A percentile compares a stretch with the other conserved stretches of the same genome.
phyloP scores from a whole-genome alignment of 257 asterid genomes.

The Echites panduratus region DNA sequence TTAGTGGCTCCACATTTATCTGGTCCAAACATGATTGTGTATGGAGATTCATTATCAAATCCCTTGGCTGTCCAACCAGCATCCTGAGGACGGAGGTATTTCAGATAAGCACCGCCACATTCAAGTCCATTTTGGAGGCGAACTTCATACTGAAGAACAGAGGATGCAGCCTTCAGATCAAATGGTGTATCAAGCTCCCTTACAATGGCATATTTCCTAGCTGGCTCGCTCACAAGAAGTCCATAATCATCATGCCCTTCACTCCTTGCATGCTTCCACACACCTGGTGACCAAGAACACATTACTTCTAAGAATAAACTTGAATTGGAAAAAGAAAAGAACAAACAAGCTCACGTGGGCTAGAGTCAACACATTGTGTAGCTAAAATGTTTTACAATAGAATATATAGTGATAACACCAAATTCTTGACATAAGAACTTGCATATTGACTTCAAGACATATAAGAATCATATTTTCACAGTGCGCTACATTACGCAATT shows the following conservation, averaged over 20 bases:
- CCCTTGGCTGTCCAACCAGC: conserved; percentile 82
- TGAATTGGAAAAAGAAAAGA: not conserved
- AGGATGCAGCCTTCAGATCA: conserved; percentile 60
- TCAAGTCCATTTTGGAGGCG: conserved; percentile 95
- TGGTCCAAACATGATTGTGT: conserved; percentile 95
- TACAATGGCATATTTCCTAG: conserved; percentile 84
- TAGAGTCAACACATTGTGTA: not conserved
- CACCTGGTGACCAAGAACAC: conserved; percentile 42
- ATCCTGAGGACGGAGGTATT: conserved; percentile 90
- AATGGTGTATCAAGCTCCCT: conserved; percentile 65
- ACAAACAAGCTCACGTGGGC: no score
- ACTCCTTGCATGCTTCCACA: conserved; percentile 87
- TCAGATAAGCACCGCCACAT: conserved; percentile 95
- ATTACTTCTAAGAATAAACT: not conserved
- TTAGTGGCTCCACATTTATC: conserved; percentile 93
- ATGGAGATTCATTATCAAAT: conserved; percentile 87
- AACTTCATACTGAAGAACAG: conserved; percentile 81
- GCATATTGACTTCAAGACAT: not conserved
- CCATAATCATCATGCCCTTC: conserved; percentile 95
- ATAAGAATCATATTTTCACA: not conserved
- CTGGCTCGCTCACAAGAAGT: conserved; percentile 84
- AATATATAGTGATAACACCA: not conserved
- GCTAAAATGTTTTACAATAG: not conserved
- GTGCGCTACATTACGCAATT: not conserved
- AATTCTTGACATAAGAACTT: not conserved